A percentile compares a stretch with the other conserved stretches of the same genome.
These are phyloP conservation scores for Pseudonectria buxi DNA, from an alignment of 2,329 filamentous ascomycete genomes.

Conservation along the genomic window DNA sequence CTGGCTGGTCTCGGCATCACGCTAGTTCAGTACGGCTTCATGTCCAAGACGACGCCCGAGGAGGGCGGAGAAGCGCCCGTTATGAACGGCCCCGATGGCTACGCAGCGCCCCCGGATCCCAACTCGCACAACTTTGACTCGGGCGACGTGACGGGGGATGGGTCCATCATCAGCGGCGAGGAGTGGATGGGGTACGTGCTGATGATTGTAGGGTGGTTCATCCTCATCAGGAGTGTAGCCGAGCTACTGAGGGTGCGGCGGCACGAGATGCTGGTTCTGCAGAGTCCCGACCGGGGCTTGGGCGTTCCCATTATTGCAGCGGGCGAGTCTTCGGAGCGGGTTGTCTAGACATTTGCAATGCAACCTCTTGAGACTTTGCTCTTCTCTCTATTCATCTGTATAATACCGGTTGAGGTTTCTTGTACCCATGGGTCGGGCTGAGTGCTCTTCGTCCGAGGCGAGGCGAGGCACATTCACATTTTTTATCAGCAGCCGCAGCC, in stretches of 20 bases:
- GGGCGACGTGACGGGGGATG: constrained; percentile 50
- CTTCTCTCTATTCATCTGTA: constrained; percentile 6
- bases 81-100: constrained; percentile 48
- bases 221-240: constrained; percentile 86
- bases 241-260: constrained; percentile 83
- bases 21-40: constrained; percentile 93
- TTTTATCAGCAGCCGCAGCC: too few species aligned
- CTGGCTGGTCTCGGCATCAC: constrained; percentile 91
- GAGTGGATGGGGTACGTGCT: constrained; percentile 89
- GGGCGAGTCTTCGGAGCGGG: constrained; percentile 71
- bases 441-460: too few species aligned
- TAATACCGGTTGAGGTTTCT: too few species aligned
- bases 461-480: too few species aligned
- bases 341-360: constrained; percentile 47
- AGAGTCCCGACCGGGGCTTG: constrained; percentile 84
- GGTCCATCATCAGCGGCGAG: constrained; percentile 54
- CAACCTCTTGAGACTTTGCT: background rate
- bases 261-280: constrained; percentile 88
- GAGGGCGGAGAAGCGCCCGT: constrained; percentile 30
- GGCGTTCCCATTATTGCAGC: constrained; percentile 80
- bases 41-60: constrained; percentile 65
- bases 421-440: too few species aligned
- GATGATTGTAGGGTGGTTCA: constrained; percentile 98
- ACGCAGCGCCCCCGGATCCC: constrained; percentile 71
- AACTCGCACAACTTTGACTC: constrained; percentile 88